phyloP scores from a whole-genome alignment of 2,329 filamentous ascomycete genomes.

The Neofusicoccum parvum region DNA sequence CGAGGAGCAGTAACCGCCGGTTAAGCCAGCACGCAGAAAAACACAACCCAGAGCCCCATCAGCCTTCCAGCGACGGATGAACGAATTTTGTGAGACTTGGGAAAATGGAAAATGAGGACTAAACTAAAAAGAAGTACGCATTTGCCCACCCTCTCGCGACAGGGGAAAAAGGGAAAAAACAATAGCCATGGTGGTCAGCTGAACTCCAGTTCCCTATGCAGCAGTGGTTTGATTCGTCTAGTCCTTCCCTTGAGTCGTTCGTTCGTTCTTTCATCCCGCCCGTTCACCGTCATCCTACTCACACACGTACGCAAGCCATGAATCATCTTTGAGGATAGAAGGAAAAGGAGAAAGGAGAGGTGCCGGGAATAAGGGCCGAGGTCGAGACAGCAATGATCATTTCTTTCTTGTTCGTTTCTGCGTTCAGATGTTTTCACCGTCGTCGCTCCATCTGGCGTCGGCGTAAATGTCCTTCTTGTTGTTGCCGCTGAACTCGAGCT shows the following conservation, averaged over 20 bases:
- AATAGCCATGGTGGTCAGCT: background rate
- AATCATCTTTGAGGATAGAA: background rate
- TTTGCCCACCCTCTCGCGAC: background rate
- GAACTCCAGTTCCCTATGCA: slow-evolving; percentile 15
- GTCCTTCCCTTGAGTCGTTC: slow-evolving; percentile 5
- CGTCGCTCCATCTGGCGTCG: slow-evolving; percentile 20
- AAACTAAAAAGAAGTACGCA: background rate
- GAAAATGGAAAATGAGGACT: background rate
- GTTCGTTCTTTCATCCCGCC: background rate
- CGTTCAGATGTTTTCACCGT: slow-evolving; percentile 11
- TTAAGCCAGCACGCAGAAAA: background rate
- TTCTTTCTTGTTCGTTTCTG: background rate
- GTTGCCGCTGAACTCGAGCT: slow-evolving; percentile 66
- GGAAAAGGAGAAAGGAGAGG: background rate
- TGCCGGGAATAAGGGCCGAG: background rate
- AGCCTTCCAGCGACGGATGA: background rate
- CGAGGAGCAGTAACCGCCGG: background rate
- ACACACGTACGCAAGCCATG: slow-evolving; percentile 10
- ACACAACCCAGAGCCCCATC: background rate
- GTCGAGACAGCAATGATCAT: background rate
- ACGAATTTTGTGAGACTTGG: background rate
- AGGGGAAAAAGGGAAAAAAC: background rate
- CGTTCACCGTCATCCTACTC: slow-evolving; percentile 1
- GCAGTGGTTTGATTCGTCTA: slow-evolving; percentile 13
- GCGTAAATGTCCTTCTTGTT: slow-evolving; percentile 18